Percentiles rank a stretch among this genome's conserved stretches.
Evolutionary conservation across 202 grass and related monocot genomes (phyloP).

Genomic region (Zizania palustris): DNA sequence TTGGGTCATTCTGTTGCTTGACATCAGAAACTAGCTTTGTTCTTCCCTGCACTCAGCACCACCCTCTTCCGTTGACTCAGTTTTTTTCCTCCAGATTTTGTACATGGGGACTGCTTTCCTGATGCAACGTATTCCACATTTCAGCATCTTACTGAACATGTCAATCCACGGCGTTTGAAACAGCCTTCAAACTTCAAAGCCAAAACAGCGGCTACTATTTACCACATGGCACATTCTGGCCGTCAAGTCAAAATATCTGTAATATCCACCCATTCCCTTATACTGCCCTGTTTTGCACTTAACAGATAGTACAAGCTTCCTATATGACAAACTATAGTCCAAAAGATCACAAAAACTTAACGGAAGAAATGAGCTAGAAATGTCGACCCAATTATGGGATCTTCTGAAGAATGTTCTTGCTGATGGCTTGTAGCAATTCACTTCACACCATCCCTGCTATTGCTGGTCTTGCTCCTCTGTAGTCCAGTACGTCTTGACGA

Average conservation of each 20-base stretch:
- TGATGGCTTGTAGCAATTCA: slow-evolving; percentile 30
- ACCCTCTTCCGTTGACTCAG: background rate
- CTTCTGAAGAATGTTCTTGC: slow-evolving; percentile 24
- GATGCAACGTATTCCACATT: background rate
- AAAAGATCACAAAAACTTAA: background rate
- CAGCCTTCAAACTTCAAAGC: background rate
- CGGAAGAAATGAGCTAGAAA: slow-evolving; percentile 37
- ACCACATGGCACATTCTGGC: slow-evolving; percentile 32
- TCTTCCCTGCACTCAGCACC: background rate
- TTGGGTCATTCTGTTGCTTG: background rate
- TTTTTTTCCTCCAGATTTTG: no score
- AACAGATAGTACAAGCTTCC: slow-evolving; percentile 6
- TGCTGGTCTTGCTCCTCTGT: slow-evolving; percentile 45
- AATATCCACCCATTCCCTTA: slow-evolving; percentile 13
- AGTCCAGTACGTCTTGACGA: slow-evolving; percentile 91
- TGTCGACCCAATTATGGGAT: slow-evolving; percentile 10
- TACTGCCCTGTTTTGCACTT: slow-evolving; percentile 22
- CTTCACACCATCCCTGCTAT: slow-evolving; percentile 39
- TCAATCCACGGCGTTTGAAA: background rate
- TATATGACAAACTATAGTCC: slow-evolving; percentile 22
- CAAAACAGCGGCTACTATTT: slow-evolving; percentile 41
- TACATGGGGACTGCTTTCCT: no score
- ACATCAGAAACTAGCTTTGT: no score
- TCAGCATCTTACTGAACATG: background rate
- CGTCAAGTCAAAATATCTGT: slow-evolving; percentile 24